phyloP scores from a whole-genome alignment of 2,329 filamentous ascomycete genomes.

The Gyromitra esculenta region DNA sequence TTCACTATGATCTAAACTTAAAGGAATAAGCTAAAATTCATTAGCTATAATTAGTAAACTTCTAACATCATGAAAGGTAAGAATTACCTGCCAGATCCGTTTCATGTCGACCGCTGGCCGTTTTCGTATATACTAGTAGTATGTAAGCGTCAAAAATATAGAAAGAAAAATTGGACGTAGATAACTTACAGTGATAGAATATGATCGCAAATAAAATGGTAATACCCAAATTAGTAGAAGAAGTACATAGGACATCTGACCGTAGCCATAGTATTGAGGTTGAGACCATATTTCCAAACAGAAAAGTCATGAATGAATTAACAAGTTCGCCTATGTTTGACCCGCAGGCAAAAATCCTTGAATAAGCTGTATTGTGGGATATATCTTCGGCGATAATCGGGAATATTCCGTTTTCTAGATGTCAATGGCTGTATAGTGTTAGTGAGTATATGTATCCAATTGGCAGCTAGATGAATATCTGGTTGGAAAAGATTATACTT shows the following conservation, averaged over 20 bases:
- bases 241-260: conserved; percentile 63
- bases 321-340: conserved; percentile 66
- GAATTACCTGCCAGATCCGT: conserved; percentile 6
- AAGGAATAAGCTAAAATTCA: conserved; percentile 9
- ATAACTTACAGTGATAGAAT: not conserved
- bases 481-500: conserved; percentile 64
- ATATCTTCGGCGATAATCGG: conserved; percentile 64
- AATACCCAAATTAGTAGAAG: conserved; percentile 63
- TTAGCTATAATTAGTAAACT: not conserved
- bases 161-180: not conserved
- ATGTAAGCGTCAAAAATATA: not conserved
- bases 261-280: conserved; percentile 67
- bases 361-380: conserved; percentile 64
- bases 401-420: conserved; percentile 65
- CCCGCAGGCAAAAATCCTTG: conserved; percentile 65
- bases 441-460: conserved; percentile 63
- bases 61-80: not conserved
- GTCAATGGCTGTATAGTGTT: conserved; percentile 65
- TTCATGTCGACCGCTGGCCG: not conserved
- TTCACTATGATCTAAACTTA: not conserved
- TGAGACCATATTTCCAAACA: conserved; percentile 64
- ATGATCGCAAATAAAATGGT: conserved; percentile 29
- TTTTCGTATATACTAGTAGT: not conserved
- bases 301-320: conserved; percentile 64
- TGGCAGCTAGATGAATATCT: conserved; percentile 65